Percentiles rank a stretch among this genome's conserved stretches.
phyloP scores from a whole-genome alignment of 306 rosid species.

The Albizia julibrissin region DNA sequence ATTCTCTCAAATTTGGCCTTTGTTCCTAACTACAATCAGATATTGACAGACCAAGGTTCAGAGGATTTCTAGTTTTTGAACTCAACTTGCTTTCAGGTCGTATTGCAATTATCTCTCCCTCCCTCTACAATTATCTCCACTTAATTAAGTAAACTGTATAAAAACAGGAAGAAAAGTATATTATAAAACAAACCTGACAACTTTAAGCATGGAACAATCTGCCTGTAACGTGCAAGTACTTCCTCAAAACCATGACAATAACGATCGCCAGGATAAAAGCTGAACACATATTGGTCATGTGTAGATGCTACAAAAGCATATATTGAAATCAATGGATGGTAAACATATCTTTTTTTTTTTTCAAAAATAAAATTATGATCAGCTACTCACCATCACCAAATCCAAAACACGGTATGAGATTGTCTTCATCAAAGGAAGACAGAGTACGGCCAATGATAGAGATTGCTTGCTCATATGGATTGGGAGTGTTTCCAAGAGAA shows the following conservation, averaged over 20 bases:
- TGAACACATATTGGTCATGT: slow-evolving; percentile 69
- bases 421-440: slow-evolving; percentile 93
- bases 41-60: slow-evolving; percentile 1
- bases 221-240: slow-evolving; percentile 74
- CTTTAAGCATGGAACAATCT: slow-evolving; percentile 73
- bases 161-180: slow-evolving; percentile 22
- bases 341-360: slow-evolving; percentile 21
- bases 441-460: slow-evolving; percentile 85
- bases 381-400: slow-evolving; percentile 86
- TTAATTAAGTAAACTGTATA: background rate
- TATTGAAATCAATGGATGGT: slow-evolving; percentile 23
- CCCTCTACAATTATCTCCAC: slow-evolving; percentile 1
- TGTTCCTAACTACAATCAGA: slow-evolving; percentile 31
- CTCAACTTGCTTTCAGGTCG: slow-evolving; percentile 16
- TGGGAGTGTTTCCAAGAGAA: slow-evolving; percentile 59
- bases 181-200: slow-evolving; percentile 66
- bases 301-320: slow-evolving; percentile 69
- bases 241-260: slow-evolving; percentile 86
- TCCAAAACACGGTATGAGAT: slow-evolving; percentile 93
- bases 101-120: background rate
- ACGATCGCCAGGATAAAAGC: slow-evolving; percentile 57
- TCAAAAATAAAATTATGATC: slow-evolving; percentile 21
- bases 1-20: slow-evolving; percentile 7
- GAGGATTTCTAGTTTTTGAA: slow-evolving; percentile 9
- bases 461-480: slow-evolving; percentile 98